Evolutionary conservation across 495 filamentous ascomycete species (phyloP).

Genomic region (Immersiella caudata): DNA sequence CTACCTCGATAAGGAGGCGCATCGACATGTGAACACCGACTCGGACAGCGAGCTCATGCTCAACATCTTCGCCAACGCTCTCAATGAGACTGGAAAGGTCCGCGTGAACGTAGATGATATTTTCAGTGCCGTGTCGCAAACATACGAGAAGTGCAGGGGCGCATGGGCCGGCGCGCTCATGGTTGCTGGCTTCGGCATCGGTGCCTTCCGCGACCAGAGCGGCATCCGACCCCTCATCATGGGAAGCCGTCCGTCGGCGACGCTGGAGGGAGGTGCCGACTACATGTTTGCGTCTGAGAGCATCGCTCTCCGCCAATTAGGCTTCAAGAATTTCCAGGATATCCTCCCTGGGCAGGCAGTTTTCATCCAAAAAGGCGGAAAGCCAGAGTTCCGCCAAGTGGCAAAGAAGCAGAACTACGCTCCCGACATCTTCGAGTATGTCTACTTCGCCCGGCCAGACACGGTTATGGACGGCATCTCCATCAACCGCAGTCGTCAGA

Average conservation of each 20-base stretch:
- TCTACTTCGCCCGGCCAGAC: constrained; percentile 86
- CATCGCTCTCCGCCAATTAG: constrained; percentile 84
- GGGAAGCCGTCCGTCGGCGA: constrained; percentile 68
- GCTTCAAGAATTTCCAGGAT: constrained; percentile 79
- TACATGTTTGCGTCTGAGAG: constrained; percentile 99
- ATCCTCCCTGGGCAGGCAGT: constrained; percentile 92
- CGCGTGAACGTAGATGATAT: constrained; percentile 91
- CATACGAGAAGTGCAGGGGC: constrained; percentile 78
- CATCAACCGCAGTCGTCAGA: constrained; percentile 83
- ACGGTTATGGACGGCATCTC: constrained; percentile 91
- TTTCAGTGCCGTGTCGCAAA: constrained; percentile 72
- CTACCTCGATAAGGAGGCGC: constrained; percentile 84
- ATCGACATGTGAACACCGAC: constrained; percentile 96
- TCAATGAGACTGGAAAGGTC: constrained; percentile 94
- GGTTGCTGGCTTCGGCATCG: constrained; percentile 90
- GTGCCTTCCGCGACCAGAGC: constrained; percentile 82
- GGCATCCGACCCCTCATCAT: constrained; percentile 90
- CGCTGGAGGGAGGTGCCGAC: constrained; percentile 69
- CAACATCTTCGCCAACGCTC: constrained; percentile 91
- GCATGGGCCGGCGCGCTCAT: constrained; percentile 79
- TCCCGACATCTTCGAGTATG: constrained; percentile 94
- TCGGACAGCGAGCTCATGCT: constrained; percentile 94
- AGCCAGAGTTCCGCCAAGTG: constrained; percentile 78
- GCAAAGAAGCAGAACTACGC: constrained; percentile 71
- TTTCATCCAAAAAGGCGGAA: constrained; percentile 82